phyloP scores from a whole-genome alignment of 2,329 filamentous ascomycete genomes.

The Emericellopsis cladophorae region DNA sequence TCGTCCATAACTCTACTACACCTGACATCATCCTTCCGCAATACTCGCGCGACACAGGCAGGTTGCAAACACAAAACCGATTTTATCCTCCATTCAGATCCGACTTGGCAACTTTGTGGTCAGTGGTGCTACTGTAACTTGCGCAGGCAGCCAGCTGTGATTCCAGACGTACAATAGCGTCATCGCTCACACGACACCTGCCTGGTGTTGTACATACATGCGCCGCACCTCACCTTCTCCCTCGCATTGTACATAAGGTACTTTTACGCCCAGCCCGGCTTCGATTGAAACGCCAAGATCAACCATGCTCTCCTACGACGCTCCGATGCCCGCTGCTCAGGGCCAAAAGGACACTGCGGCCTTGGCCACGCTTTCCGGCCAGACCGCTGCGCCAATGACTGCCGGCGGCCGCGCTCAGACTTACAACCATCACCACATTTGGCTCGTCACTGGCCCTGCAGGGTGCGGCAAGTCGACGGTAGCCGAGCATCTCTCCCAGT shows the following conservation, averaged over 20 bases:
- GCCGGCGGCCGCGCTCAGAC: constrained; percentile 14
- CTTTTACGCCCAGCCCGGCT: too few species aligned
- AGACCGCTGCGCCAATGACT: constrained; percentile 12
- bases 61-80: too few species aligned
- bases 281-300: neutral
- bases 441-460: constrained; percentile 68
- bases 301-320: constrained; percentile 39
- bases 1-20: too few species aligned
- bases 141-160: neutral
- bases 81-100: too few species aligned
- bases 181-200: neutral
- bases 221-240: too few species aligned
- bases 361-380: constrained; percentile 12
- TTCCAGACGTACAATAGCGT: neutral
- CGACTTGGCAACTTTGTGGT: neutral
- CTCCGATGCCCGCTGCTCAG: constrained; percentile 24
- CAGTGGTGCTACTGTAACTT: neutral
- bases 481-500: constrained; percentile 48
- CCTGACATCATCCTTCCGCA: too few species aligned
- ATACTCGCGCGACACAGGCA: too few species aligned
- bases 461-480: constrained; percentile 72
- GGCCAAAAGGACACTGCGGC: constrained; percentile 1
- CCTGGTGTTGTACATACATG: too few species aligned
- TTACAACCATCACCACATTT: constrained; percentile 52
- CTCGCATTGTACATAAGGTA: too few species aligned